Base-by-base conservation (phyloP, 768 basidiomycete genomes). In the Pleurotus sapidus region DNA sequence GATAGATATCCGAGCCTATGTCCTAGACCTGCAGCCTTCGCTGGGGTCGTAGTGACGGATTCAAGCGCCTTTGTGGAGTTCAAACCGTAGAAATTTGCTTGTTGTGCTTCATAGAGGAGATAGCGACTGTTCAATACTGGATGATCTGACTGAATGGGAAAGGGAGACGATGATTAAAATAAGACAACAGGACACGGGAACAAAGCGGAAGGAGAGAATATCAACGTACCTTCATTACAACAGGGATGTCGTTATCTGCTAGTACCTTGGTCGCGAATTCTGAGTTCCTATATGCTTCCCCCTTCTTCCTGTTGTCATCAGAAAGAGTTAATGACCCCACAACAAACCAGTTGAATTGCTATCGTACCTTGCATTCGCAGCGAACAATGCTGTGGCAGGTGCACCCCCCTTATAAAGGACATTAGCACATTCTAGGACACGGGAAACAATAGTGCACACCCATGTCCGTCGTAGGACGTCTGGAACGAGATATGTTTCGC, bases 401-500 rank as follows among this genome's bases (percentile, higher is more conserved):
- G 83, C 62, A 8, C 74, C 73, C 4, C 77, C 81, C 78, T 74
- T 38, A n/a, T 3, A 8, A 38, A 5, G 38, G 25, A 3, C 45
- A 15, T 47, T 38, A 60, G 30, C 9, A 34, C 30, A 11, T 3
- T 34, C 9, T 34, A 11, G 4, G 30, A 4, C 1, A 11, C 9
- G 11, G 1, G 30, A 9, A 34, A 34, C 11, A 34, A 17, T 34
- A 9, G 15, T 51, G 60, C 66, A 46, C 64, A 84, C 89, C 71
- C 82, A 93, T 8, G 85, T 79, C 63, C 79, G 77, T 69, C 91
- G 91, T 56, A 93, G 76, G 1, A 89, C 67, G 23, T 84, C 83
- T 2, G 90, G 87, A n/a, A 92, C 89, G 40, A 93, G 84, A 61
- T 88, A 93, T 0, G 90, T 83, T 62, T 92, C 89, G 42, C 85